Conservation (phyloP, 345 rosid species). For the Gossypium thurberi region DNA sequence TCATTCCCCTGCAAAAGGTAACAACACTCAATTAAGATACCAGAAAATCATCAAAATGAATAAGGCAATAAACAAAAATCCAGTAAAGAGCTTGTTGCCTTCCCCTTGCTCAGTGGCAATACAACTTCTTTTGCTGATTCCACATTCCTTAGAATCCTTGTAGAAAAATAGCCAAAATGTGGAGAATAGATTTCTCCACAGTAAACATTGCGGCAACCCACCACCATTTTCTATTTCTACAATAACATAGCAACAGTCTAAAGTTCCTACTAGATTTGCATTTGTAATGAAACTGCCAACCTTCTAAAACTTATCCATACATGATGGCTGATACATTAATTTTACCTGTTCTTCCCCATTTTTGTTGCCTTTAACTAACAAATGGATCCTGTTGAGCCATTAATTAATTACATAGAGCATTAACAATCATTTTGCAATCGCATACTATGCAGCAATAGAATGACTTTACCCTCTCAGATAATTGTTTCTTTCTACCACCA, state of each 20-base stretch:
- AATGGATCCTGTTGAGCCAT: not conserved
- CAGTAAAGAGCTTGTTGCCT: not conserved
- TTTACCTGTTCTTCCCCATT: not conserved
- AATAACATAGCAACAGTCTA: not conserved
- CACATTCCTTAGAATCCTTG: not conserved
- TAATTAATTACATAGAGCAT: not conserved
- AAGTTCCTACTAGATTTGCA: not conserved
- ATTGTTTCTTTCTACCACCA: not conserved
- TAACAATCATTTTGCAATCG: not conserved
- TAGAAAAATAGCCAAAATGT: not conserved
- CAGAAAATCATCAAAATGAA: not conserved
- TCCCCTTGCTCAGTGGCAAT: not conserved
- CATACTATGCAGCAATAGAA: not conserved
- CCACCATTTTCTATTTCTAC: not conserved
- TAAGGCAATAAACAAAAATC: not conserved
- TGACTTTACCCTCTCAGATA: not conserved
- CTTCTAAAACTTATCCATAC: not conserved
- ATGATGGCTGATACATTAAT: not conserved
- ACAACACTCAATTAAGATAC: not conserved
- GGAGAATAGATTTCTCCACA: not conserved
- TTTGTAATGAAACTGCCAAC: not conserved
- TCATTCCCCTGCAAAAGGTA: constrained; percentile 66
- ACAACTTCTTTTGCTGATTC: not conserved
- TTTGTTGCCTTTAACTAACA: not conserved
- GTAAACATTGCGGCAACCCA: not conserved